These are phyloP conservation scores for Hypoxylon subgilvum DNA, from an alignment of 495 filamentous ascomycete species.

Conservation along the genomic window DNA sequence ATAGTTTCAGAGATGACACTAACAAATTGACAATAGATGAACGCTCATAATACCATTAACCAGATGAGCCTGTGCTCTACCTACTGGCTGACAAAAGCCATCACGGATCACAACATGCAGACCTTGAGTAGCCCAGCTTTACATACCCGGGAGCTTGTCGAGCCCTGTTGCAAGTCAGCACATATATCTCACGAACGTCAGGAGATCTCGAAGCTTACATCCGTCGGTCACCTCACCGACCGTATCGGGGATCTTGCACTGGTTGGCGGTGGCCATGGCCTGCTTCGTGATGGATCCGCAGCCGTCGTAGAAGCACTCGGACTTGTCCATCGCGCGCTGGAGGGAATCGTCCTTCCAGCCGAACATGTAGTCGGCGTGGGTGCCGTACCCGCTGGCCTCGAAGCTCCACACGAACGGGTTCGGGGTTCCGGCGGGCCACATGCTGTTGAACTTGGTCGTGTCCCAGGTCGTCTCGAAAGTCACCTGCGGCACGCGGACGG, in stretches of 20 bases:
- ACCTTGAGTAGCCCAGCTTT: too few species aligned
- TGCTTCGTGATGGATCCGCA: conserved; percentile 57
- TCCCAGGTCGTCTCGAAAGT: conserved; percentile 59
- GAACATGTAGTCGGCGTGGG: conserved; percentile 56
- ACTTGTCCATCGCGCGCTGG: conserved; percentile 55
- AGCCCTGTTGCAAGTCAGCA: neutral
- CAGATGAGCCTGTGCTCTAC: too few species aligned
- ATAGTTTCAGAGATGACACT: too few species aligned
- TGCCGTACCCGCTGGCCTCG: conserved; percentile 51
- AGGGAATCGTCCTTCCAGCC: conserved; percentile 56
- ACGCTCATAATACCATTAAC: too few species aligned
- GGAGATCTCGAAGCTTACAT: conserved; percentile 49
- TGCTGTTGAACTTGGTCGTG: conserved; percentile 51
- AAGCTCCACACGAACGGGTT: conserved; percentile 57
- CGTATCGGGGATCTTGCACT: conserved; percentile 51
- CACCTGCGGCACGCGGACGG: conserved; percentile 45
- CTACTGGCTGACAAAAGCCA: too few species aligned
- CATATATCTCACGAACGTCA: neutral
- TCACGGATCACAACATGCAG: too few species aligned
- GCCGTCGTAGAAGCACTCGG: conserved; percentile 54
- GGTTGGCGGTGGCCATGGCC: conserved; percentile 48
- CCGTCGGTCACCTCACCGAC: conserved; percentile 54
- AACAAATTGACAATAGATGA: too few species aligned
- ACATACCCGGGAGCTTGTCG: neutral
- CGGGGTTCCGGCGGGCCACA: conserved; percentile 51